Base-by-base conservation (phyloP, 495 filamentous ascomycete species). In the Pseudoneurospora amorphoporcata region DNA sequence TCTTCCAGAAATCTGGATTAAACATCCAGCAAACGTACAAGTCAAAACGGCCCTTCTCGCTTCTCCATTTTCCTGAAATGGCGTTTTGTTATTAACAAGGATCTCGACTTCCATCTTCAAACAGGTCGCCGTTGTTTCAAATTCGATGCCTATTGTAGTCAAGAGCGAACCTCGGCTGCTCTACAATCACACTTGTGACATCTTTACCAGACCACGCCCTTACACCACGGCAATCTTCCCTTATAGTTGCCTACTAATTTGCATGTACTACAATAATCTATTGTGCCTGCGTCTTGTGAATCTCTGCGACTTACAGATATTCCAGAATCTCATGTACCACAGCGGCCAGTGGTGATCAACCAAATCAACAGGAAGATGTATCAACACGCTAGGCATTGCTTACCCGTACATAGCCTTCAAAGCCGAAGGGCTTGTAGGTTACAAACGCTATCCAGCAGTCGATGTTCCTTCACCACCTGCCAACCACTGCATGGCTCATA, bases 401-500 rank as follows among this genome's bases (percentile, higher is more conserved):
- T 29, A 32, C 14, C 53, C 5, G 29, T 65, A 17, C 53, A 65
- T 17, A 35, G 53, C 32, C 29, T 65, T 37, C 53, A 16, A 37
- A 35, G 53, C 53, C 53, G 37, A 9, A 35, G 53, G 53, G 53
- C 53, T 65, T 65, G 53, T 16, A 65, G 53, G 53, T 4, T 17
- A 65, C 53, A 37, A 35, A 65, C 6, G 7, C 41, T 16, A 6
- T 10, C 14, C 8, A 37, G n/a, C 23, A 39, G 17, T 38, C 74
- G 74, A 19, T n/a, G 35, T 23, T 73, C 73, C 14, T 73, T 71
- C 47, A 69, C 71, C 40, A 74, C 71, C 17, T 40, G 74, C 17
- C 68, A 65, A 37, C 9, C 35, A 10, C 71, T 71, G 23, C 70
- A 70, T 1, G 72, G 71, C 42, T 65, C 29, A 32, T 88, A 89